Base-by-base conservation (phyloP, 208 protist species). In the Porcisia hertigi region DNA sequence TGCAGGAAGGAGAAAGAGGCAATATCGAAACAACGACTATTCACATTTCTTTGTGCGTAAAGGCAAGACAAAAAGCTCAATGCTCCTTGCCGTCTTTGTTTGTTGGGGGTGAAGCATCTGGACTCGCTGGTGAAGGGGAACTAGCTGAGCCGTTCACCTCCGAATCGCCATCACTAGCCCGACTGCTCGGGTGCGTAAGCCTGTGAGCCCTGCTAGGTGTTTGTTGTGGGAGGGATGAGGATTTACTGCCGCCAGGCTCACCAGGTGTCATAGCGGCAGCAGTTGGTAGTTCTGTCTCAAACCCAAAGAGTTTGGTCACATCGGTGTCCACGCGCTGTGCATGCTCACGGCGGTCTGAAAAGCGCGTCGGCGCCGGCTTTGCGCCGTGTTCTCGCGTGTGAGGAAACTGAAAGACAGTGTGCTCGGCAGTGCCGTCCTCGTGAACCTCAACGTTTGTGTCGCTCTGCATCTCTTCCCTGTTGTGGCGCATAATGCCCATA, bases 391-490 rank as follows among this genome's bases (percentile, higher is more conserved):
- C 69, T 39, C 77, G 80, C 41, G 86, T 94, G 78, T 96, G 91
- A 16, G 91, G 86, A 75, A 90, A 96, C 55, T 86, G 83, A 86
- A 80, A 89, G 53, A 96, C 76, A 49, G 86, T 67, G 65, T 90
- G 77, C 12, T 92, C 58, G 5, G 80, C 69, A 55, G 77, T 77
- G 70, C 66, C 87, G 70, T 90, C 89, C 73, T 94, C 86, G 65
- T 92, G 84, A 41, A 96, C 83, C 59, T 94, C 81, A 4, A 92
- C 88, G 53, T 74, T 80, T 12, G 71, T 83, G 41, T 89, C 79
- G 20, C 71, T 65, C 62, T 85, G 55, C 55, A 73, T 55, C 23
- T 85, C 81, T 63, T 78, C 79, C 71, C 90, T 92, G 73, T 93
- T 91, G 69, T 84, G 65, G 63, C 90, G 84, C 81, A 94, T 82